Conservation (phyloP, 2,329 filamentous ascomycete species). For the Onygenales sp. region DNA sequence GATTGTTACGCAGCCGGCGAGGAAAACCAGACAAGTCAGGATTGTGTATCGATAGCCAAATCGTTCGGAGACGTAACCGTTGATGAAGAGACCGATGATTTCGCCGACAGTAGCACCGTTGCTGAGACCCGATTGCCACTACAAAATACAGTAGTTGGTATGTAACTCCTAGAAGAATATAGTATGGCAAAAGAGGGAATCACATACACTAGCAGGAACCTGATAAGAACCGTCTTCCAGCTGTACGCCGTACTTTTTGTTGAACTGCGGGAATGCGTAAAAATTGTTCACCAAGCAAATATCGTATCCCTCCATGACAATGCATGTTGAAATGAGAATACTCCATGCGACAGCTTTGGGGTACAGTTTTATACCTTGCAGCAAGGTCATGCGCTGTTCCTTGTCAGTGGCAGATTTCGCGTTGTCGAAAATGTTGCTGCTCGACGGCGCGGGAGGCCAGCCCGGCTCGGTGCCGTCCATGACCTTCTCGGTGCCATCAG, state of each 20-base stretch:
- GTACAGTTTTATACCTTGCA: conserved; percentile 71
- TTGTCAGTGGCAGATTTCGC: conserved; percentile 35
- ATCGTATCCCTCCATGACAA: conserved; percentile 87
- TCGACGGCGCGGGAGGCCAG: background rate
- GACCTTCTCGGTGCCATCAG: background rate
- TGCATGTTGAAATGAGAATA: conserved; percentile 78
- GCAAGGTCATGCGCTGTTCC: conserved; percentile 58
- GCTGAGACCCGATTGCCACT: conserved; percentile 38
- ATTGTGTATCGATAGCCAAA: conserved; percentile 45
- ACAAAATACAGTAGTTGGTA: conserved; percentile 4
- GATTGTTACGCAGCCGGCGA: conserved; percentile 40
- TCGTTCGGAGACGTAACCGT: conserved; percentile 41
- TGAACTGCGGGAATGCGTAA: conserved; percentile 42
- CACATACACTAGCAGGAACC: conserved; percentile 28
- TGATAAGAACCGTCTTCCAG: conserved; percentile 26
- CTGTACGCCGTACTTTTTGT: conserved; percentile 30
- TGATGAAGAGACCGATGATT: conserved; percentile 43
- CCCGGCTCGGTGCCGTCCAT: background rate
- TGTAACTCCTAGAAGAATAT: background rate
- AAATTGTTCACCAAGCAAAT: conserved; percentile 74
- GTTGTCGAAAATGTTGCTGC: conserved; percentile 26
- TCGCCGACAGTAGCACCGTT: conserved; percentile 36
- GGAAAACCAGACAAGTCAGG: conserved; percentile 36
- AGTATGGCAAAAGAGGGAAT: background rate
- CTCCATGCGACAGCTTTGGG: conserved; percentile 81